Conservation (phyloP, 108 stramenopile genomes). For the Stephanodiscus minutulus region DNA sequence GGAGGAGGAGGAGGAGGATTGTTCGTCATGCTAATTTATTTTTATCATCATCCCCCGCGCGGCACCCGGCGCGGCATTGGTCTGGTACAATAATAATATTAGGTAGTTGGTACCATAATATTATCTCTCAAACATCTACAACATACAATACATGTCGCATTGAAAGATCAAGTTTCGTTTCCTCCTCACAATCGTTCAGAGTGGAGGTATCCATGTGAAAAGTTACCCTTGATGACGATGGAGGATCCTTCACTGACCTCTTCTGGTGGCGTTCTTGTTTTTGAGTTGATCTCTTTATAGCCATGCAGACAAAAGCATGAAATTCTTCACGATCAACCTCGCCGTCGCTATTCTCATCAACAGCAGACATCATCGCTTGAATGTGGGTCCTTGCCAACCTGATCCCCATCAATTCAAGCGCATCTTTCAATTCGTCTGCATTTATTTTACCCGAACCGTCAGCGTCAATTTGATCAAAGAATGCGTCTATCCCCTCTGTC, state of each 20-base stretch:
- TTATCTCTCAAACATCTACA: too few species aligned
- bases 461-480: background rate
- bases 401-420: slow-evolving; percentile 30
- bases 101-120: too few species aligned
- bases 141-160: too few species aligned
- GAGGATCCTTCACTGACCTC: too few species aligned
- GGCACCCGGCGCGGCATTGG: too few species aligned
- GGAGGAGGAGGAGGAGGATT: too few species aligned
- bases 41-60: too few species aligned
- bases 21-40: too few species aligned
- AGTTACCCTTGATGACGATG: background rate
- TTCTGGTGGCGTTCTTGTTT: background rate
- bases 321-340: slow-evolving; percentile 17
- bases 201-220: background rate
- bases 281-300: background rate
- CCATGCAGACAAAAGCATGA: background rate
- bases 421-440: slow-evolving; percentile 40
- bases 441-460: slow-evolving; percentile 41
- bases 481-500: background rate
- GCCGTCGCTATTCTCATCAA: slow-evolving; percentile 38
- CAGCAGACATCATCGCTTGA: slow-evolving; percentile 17
- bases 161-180: background rate
- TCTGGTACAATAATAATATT: too few species aligned
- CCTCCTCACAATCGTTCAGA: too few species aligned
- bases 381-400: slow-evolving; percentile 19